Conservation (phyloP, 1,139 yeast species). For the Candida pseudocylindracea region DNA sequence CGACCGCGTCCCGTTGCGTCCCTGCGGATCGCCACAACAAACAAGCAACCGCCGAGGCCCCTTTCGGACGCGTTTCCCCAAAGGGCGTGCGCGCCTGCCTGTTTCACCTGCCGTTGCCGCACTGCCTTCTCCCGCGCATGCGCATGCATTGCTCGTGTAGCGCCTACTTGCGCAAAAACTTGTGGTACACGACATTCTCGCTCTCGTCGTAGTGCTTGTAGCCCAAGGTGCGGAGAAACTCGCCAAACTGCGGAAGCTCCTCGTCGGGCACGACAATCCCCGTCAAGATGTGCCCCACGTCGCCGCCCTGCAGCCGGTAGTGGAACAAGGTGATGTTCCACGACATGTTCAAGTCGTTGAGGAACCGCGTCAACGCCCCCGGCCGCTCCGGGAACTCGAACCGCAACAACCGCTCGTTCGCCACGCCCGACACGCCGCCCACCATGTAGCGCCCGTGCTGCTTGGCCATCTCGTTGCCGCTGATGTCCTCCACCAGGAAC, state of each 20-base stretch:
- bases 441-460: conserved; percentile 90
- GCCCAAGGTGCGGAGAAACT: conserved; percentile 34
- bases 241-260: conserved; percentile 33
- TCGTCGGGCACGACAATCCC: conserved; percentile 70
- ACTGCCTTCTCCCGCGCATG: no score
- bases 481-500: conserved; percentile 60
- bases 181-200: conserved; percentile 59
- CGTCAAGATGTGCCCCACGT: conserved; percentile 76
- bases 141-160: no score
- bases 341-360: conserved; percentile 42
- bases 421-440: conserved; percentile 43
- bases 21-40: no score
- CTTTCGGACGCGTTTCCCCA: no score
- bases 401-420: conserved; percentile 54
- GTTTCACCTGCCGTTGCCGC: no score
- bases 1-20: no score
- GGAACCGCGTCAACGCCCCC: conserved; percentile 70
- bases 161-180: conserved; percentile 21
- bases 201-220: conserved; percentile 70
- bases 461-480: conserved; percentile 86
- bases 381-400: conserved; percentile 97
- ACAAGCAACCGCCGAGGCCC: no score
- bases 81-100: no score
- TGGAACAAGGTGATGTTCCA: conserved; percentile 94
- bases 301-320: conserved; percentile 92